phyloP scores from a whole-genome alignment of 75 land plant species.

The Pinus taeda region DNA sequence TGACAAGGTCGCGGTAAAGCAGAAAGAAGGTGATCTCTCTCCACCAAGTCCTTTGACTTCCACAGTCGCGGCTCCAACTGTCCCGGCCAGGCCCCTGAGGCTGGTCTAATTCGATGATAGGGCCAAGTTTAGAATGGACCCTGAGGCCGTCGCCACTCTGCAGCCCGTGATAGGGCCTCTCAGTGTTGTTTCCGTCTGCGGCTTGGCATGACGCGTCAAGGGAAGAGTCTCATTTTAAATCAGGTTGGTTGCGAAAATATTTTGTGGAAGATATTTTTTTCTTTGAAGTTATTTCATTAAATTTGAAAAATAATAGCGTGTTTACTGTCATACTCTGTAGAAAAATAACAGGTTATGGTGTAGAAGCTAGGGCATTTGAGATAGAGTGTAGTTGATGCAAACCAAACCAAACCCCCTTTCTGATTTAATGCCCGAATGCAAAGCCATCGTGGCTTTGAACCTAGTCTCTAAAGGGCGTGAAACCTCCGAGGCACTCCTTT shows the following conservation, averaged over 20 bases:
- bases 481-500: too few species aligned
- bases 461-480: too few species aligned
- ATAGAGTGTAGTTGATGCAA: too few species aligned
- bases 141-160: constrained; percentile 87
- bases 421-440: too few species aligned
- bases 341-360: too few species aligned
- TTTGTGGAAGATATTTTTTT: neutral
- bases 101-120: constrained; percentile 84
- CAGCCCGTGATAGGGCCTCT: constrained; percentile 93
- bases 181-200: constrained; percentile 93
- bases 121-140: constrained; percentile 90
- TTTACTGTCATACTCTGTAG: too few species aligned
- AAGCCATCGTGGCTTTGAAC: too few species aligned
- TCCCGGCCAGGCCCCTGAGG: constrained; percentile 76
- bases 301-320: too few species aligned
- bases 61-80: constrained; percentile 9
- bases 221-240: constrained; percentile 91
- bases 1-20: constrained; percentile 2
- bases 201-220: constrained; percentile 98
- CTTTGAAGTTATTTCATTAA: neutral
- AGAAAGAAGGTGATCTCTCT: constrained; percentile 15
- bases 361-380: too few species aligned
- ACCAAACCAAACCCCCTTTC: too few species aligned
- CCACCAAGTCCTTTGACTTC: constrained; percentile 15
- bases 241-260: constrained; percentile 45